Base-by-base conservation (phyloP, 1,284 basidiomycete genomes). In the Thecaphora thlaspeos region DNA sequence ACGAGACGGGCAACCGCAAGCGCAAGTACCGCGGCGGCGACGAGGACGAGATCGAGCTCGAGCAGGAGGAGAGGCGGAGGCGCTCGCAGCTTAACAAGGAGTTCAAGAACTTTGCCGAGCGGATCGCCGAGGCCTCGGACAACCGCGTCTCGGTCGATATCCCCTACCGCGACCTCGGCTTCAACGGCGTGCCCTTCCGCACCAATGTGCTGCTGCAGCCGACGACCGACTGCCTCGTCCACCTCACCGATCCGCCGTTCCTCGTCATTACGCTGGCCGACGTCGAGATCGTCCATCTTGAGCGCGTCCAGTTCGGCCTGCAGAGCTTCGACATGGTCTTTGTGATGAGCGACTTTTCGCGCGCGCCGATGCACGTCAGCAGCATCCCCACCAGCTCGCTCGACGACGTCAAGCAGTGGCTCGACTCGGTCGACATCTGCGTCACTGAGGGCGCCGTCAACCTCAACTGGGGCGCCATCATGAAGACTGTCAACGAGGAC, bases 31-130 rank as follows among this genome's bases (percentile, higher is more conserved):
- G 93, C 50, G 96, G 95, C 74, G 94, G 94, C 38, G 95, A 98
- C 76, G 95, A 98, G 79, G 95, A 99, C 78, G 95, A 98, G 81
- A 93, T 98, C 62, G 94, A 98, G 81, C 88, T 95, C 80, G 95
- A 98, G 78, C 94, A 97, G 77, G 91, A 94, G 78, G 95, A 99
- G 80, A 84, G 93, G 52, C 89, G 89, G 77, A 86, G 91, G 23
- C 82, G 93, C 47, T 88, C 88, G 50, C 83, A 89, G 79, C 82
- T 97, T 37, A 98, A 99, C 83, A 92, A 89, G 77, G 90, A 95
- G 78, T 94, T 98, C 80, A 93, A 91, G 78, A 81, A 85, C 21
- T 99, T 97, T 79, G 89, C 93, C 0, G 89, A 95, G 77, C 90
- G 91, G 76, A 86, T 98, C 53, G 88, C 91, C 1, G 90, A 94